Conservation (phyloP, 1,139 yeast species). For the Groenewaldozyma auringiensis region DNA sequence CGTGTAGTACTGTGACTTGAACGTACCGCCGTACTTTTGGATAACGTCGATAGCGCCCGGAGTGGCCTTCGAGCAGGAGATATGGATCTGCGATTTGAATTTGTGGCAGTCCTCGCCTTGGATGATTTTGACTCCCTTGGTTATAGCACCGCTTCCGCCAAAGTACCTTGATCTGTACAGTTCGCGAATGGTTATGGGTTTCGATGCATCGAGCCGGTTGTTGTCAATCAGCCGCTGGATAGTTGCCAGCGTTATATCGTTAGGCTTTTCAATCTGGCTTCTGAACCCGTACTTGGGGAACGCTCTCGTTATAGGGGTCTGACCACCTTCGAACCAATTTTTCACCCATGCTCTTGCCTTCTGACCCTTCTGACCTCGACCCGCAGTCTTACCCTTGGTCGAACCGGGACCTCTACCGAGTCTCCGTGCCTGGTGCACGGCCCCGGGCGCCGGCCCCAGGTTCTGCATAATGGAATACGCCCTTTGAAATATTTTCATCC, state of each 20-base stretch:
- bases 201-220: constrained; percentile 41
- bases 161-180: constrained; percentile 63
- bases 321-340: constrained; percentile 98
- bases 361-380: constrained; percentile 98
- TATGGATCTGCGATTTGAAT: constrained; percentile 43
- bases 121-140: constrained; percentile 76
- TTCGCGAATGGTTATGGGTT: constrained; percentile 65
- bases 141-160: constrained; percentile 39
- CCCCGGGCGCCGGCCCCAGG: constrained; percentile 27
- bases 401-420: constrained; percentile 97
- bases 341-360: constrained; percentile 90
- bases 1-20: constrained; percentile 66
- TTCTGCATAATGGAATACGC: constrained; percentile 17
- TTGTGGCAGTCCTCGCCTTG: constrained; percentile 56
- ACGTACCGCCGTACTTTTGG: constrained; percentile 64
- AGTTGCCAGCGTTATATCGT: constrained; percentile 48
- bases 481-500: constrained; percentile 23
- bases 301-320: constrained; percentile 82
- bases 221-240: constrained; percentile 41
- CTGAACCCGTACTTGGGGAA: constrained; percentile 90
- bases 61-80: constrained; percentile 82
- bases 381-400: constrained; percentile 82
- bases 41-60: constrained; percentile 62
- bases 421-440: constrained; percentile 45
- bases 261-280: constrained; percentile 28